A percentile compares a stretch with the other conserved stretches of the same genome.
phyloP scores from a whole-genome alignment of 495 filamentous ascomycete species.

The Astrocystis sublimbata region DNA sequence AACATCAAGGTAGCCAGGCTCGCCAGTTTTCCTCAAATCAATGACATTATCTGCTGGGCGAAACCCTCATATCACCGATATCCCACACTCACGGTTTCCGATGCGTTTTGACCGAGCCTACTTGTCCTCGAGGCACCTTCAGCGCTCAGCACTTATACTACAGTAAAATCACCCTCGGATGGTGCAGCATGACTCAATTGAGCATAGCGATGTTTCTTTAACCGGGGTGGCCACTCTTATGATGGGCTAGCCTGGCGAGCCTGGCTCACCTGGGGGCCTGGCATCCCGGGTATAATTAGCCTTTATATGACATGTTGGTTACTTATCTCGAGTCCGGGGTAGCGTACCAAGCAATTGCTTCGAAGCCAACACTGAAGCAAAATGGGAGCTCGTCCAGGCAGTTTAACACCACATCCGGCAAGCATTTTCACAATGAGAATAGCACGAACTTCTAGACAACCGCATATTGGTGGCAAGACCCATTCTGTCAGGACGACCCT shows the following conservation, averaged over 20 bases:
- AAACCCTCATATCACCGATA: not conserved
- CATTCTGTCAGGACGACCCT: not conserved
- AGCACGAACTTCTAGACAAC: not conserved
- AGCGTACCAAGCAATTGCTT: not conserved
- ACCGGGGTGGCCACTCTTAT: not conserved
- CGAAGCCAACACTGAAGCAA: slow-evolving; percentile 1
- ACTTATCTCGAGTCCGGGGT: not conserved
- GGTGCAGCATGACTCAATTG: not conserved
- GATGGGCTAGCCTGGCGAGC: not conserved
- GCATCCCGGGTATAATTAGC: too few relatives aligned
- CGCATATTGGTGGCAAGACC: not conserved
- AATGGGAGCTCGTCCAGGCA: slow-evolving; percentile 6
- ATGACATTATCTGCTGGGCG: too few relatives aligned
- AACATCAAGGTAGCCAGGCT: too few relatives aligned
- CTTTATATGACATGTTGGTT: not conserved
- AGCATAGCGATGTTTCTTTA: slow-evolving; percentile 3
- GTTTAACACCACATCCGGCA: slow-evolving; percentile 6
- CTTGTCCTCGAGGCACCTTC: too few relatives aligned
- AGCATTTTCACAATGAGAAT: not conserved
- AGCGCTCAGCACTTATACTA: too few relatives aligned
- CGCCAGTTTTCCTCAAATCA: too few relatives aligned
- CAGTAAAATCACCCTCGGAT: not conserved
- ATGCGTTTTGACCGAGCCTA: not conserved
- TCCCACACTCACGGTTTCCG: not conserved
- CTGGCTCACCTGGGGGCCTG: too few relatives aligned